Evolutionary conservation across 2,329 filamentous ascomycete species (phyloP), one percentile per base, ranked within the genome.

Genomic region (Thyridium curvatum): DNA sequence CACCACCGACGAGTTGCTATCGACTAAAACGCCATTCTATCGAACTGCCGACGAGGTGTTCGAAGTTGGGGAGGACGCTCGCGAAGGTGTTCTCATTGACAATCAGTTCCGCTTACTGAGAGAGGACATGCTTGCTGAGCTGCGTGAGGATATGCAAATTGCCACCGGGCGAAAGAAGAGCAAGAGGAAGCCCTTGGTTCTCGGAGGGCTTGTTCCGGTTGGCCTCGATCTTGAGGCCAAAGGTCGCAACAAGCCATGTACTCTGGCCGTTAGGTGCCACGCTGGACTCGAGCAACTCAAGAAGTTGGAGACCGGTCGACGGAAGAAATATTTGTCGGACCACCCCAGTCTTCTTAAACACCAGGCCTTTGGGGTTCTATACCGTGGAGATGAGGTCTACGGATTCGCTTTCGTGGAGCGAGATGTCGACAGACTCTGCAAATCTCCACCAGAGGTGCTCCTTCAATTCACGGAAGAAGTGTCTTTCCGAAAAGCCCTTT

Each of bases 41-140:
- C 70, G 72, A 7, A 66, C 60, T 0, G 68, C 71, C 0, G 61
- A 69, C 4, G 72, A 73, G 2, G 60, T 83, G 0, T 55, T 62
- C 2, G 57, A 73, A 1, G 43, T 55, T 0, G 41, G 61, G 2
- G 26, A 51, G 12, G 42, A 61, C 2, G 47, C 54, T 0, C 68
- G 77, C 2, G 54, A 69, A 0, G 57, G 58, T 0, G 55, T 61
- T 0, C 79, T 87, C 51, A 55, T 85, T 0, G 84, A 86, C 49
- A 85, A 83, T 50, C 79, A 86, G 37, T 90, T 84, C 46, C 79
- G 84, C 0, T 67, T 88, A 1, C 62, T 86, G 0, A 65, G 84
- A 3, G 82, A 89, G 47, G 84, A 88, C 44, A 80, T 87, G 69
- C 58, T 88, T 0, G 74, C 67, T 0, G 81, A 84, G 44, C 61